A percentile compares a stretch with the other conserved stretches of the same genome.
These are phyloP conservation scores for Taxillus chinensis DNA, from an alignment of 164 flowering plant species.

Conservation along the genomic window DNA sequence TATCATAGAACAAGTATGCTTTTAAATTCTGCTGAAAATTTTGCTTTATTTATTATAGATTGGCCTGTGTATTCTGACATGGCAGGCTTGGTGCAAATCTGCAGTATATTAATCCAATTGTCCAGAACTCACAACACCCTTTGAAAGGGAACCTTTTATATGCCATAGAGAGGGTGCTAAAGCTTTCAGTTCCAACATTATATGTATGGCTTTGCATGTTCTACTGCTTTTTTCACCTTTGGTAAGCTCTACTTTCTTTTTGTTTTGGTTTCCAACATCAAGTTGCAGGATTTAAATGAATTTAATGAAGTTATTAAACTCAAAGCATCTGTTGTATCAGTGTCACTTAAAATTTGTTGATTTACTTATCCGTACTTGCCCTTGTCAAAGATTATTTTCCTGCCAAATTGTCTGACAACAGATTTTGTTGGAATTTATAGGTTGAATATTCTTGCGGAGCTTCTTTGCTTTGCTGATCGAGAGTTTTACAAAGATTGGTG, in stretches of 20 bases:
- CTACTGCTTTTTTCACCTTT: constrained; percentile 94
- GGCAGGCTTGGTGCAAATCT: constrained; percentile 17
- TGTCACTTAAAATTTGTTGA: too few relatives aligned
- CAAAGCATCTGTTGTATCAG: too few relatives aligned
- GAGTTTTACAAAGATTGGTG: constrained; percentile 99
- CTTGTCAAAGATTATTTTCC: background rate
- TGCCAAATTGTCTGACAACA: too few relatives aligned
- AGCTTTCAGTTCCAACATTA: constrained; percentile 90
- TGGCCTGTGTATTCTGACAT: constrained; percentile 15
- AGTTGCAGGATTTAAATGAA: too few relatives aligned
- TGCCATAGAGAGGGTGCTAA: constrained; percentile 89
- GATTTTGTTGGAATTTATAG: constrained; percentile 24
- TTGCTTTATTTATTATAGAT: background rate
- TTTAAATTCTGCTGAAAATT: constrained; percentile 1
- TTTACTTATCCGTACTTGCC: background rate
- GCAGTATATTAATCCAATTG: constrained; percentile 98
- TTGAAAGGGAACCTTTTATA: constrained; percentile 77
- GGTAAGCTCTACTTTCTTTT: constrained; percentile 32
- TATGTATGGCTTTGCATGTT: constrained; percentile 99
- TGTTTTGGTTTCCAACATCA: background rate
- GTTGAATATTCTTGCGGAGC: constrained; percentile 96
- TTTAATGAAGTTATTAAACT: too few relatives aligned
- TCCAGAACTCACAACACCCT: constrained; percentile 89
- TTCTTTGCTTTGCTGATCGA: constrained; percentile 90
- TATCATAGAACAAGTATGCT: constrained; percentile 75